A percentile compares a stretch with the other conserved stretches of the same genome.
Evolutionary conservation across 2,329 filamentous ascomycete species (phyloP).

Genomic region (Alternaria gansuensis): DNA sequence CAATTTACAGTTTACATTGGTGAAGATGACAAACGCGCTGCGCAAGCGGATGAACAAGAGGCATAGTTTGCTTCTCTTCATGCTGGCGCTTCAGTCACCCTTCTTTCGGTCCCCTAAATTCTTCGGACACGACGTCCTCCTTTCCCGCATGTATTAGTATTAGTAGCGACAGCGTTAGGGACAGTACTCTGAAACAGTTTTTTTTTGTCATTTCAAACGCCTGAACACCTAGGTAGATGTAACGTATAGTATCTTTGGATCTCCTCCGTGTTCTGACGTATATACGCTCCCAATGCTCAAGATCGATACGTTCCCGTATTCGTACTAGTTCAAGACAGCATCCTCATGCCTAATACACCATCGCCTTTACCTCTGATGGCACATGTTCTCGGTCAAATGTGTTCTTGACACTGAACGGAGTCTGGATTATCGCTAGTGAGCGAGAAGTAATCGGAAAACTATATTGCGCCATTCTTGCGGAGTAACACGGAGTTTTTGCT

Average conservation of each 20-base stretch:
- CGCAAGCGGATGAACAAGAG: conserved; percentile 10
- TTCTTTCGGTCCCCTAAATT: conserved; percentile 6
- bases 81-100: neutral
- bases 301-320: no score
- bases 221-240: neutral
- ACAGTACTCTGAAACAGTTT: neutral
- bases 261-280: no score
- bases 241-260: neutral
- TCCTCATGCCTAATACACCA: no score
- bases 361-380: no score
- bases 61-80: conserved; percentile 13
- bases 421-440: no score
- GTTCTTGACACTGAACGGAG: no score
- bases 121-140: neutral
- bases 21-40: conserved; percentile 16
- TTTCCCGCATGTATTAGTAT: neutral
- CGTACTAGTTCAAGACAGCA: no score
- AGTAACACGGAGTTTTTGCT: no score
- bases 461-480: no score
- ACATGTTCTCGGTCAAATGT: no score
- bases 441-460: no score
- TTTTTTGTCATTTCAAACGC: neutral
- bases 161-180: conserved; percentile 8
- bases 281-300: no score
- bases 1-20: conserved; percentile 18